phyloP scores from a whole-genome alignment of 2,329 filamentous ascomycete genomes.

The Pyrenochaeta sp. region DNA sequence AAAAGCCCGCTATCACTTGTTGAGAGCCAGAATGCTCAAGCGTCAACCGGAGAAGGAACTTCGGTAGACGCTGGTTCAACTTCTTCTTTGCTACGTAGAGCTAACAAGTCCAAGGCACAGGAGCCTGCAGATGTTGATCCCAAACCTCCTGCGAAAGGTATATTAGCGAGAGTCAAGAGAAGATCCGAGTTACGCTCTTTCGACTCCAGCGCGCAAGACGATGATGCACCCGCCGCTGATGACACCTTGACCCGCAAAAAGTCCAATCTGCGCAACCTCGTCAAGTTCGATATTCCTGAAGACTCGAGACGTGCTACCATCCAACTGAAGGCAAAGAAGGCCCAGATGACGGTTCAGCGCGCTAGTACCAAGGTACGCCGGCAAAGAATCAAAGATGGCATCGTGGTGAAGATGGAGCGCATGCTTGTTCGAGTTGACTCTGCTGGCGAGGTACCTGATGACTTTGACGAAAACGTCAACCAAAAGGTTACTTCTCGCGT shows the following conservation, averaged over 20 bases:
- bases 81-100: conserved; percentile 44
- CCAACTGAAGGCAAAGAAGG: conserved; percentile 48
- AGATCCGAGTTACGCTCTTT: conserved; percentile 32
- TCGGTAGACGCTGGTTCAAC: conserved; percentile 48
- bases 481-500: conserved; percentile 65
- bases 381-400: conserved; percentile 59
- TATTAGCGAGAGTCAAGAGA: conserved; percentile 37
- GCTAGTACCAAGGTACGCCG: conserved; percentile 47
- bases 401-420: conserved; percentile 71
- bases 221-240: conserved; percentile 10
- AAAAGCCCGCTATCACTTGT: conserved; percentile 40
- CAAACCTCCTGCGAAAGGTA: conserved; percentile 31
- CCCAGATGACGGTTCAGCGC: conserved; percentile 48
- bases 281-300: conserved; percentile 54
- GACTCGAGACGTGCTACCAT: conserved; percentile 48
- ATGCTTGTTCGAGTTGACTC: conserved; percentile 71
- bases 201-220: conserved; percentile 10
- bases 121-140: conserved; percentile 24
- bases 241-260: conserved; percentile 32
- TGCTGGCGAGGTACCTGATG: conserved; percentile 61
- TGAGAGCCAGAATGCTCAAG: conserved; percentile 33
- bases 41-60: conserved; percentile 34
- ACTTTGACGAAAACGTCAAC: conserved; percentile 70
- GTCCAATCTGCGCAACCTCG: conserved; percentile 44
- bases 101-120: conserved; percentile 44